These are phyloP conservation scores for Fusarium proliferatum DNA, from an alignment of 2,329 filamentous ascomycete genomes.

Conservation along the genomic window DNA sequence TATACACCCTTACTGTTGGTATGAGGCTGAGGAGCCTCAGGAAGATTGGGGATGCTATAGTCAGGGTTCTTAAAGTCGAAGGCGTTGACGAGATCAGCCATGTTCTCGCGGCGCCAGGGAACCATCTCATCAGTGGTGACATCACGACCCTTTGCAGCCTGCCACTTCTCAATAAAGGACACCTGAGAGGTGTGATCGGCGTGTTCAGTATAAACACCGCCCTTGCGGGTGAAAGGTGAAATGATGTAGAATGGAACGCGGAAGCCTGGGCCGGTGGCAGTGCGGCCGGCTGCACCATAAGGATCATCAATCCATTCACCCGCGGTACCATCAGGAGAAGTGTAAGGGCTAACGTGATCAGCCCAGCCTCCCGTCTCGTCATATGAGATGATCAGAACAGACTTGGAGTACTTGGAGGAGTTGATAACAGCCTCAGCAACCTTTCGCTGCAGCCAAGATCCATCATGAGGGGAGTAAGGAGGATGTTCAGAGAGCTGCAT, in stretches of 20 bases:
- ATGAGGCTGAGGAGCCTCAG: neutral
- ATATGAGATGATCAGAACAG: neutral
- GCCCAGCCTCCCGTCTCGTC: constrained; percentile 17
- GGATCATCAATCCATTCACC: constrained; percentile 21
- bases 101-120: constrained; percentile 10
- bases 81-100: constrained; percentile 14
- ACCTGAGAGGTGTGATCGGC: constrained; percentile 6
- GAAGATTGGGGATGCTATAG: neutral
- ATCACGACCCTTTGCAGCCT: constrained; percentile 8
- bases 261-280: neutral
- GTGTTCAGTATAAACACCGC: constrained; percentile 12
- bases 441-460: constrained; percentile 4
- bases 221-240: constrained; percentile 4
- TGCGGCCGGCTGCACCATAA: neutral
- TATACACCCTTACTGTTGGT: neutral
- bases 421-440: constrained; percentile 13
- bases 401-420: constrained; percentile 12
- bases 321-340: neutral
- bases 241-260: constrained; percentile 18
- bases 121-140: neutral
- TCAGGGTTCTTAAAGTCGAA: constrained; percentile 11
- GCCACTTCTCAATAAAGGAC: neutral
- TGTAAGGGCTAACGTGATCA: constrained; percentile 3
- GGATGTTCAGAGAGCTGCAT: constrained; percentile 20
- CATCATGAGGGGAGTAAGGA: neutral